Conservation (phyloP, 2,329 filamentous ascomycete species). For the Nothophoma quercina region DNA sequence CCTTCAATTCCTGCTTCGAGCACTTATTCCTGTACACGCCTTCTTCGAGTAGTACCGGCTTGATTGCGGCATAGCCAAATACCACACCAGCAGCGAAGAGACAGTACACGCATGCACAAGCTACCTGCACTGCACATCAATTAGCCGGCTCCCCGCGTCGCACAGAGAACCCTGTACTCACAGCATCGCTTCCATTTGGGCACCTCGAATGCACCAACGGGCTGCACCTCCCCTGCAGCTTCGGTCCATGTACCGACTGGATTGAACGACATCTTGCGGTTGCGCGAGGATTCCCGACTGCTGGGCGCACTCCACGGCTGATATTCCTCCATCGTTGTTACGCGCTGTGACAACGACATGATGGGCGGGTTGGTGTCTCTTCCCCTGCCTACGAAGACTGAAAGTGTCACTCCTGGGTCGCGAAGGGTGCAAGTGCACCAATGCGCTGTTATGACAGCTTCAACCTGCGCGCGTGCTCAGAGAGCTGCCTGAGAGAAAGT, state of each 20-base stretch:
- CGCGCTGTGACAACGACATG: slow-evolving; percentile 52
- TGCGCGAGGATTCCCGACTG: slow-evolving; percentile 46
- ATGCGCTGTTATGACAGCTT: slow-evolving; percentile 1
- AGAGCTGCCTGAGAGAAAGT: slow-evolving; percentile 1
- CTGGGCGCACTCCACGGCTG: slow-evolving; percentile 50
- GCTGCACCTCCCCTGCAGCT: slow-evolving; percentile 49
- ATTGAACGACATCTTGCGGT: slow-evolving; percentile 59
- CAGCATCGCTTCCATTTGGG: slow-evolving; percentile 60
- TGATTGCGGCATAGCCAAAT: slow-evolving; percentile 53
- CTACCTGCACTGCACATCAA: slow-evolving; percentile 68
- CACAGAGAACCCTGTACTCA: slow-evolving; percentile 42
- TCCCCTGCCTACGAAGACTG: not conserved
- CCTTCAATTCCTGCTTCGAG: slow-evolving; percentile 46
- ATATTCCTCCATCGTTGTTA: slow-evolving; percentile 52
- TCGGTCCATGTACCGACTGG: slow-evolving; percentile 57
- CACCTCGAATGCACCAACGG: slow-evolving; percentile 62
- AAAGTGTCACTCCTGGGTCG: not conserved
- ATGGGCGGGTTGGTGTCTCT: slow-evolving; percentile 8
- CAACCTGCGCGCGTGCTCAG: slow-evolving; percentile 9
- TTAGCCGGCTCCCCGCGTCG: slow-evolving; percentile 24
- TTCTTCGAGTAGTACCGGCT: slow-evolving; percentile 49
- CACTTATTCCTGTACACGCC: slow-evolving; percentile 48
- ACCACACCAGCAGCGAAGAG: slow-evolving; percentile 72
- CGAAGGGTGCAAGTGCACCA: not conserved
- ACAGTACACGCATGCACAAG: slow-evolving; percentile 73